phyloP scores from a whole-genome alignment of 169 alveolate species.

The Cytauxzoon felis region DNA sequence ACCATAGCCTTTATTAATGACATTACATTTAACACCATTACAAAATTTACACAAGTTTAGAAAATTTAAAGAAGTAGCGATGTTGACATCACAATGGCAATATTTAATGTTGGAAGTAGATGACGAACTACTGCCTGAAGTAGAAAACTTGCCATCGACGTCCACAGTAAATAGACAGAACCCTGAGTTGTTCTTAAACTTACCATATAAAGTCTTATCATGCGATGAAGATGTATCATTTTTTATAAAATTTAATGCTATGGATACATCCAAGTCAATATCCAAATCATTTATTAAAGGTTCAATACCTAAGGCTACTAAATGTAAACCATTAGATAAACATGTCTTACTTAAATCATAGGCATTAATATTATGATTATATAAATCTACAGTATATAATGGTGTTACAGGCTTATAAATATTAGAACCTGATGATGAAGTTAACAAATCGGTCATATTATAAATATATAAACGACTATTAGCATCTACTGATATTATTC shows the following conservation, averaged over 20 bases:
- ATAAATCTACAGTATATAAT: constrained; percentile 34
- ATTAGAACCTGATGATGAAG: constrained; percentile 40
- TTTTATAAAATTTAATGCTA: neutral
- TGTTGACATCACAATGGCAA: constrained; percentile 13
- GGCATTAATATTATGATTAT: constrained; percentile 48
- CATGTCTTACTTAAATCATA: constrained; percentile 24
- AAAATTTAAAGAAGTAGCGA: neutral
- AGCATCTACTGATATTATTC: constrained; percentile 16
- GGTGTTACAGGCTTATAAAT: constrained; percentile 24
- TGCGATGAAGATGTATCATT: constrained; percentile 3
- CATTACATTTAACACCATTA: neutral
- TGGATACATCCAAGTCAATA: neutral
- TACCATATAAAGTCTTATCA: constrained; percentile 1
- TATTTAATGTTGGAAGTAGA: too few relatives aligned
- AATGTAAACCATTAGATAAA: constrained; percentile 10
- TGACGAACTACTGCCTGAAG: too few relatives aligned
- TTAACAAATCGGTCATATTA: constrained; percentile 42
- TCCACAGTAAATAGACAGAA: neutral
- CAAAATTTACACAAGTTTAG: constrained; percentile 8
- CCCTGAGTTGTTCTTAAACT: neutral
- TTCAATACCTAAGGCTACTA: constrained; percentile 51
- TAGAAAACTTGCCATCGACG: too few relatives aligned
- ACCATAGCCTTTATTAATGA: neutral
- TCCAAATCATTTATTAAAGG: constrained; percentile 6
- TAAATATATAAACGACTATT: constrained; percentile 21